These are phyloP conservation scores for Phaseolus coccineus DNA, from an alignment of 331 rosid genomes.

Conservation along the genomic window DNA sequence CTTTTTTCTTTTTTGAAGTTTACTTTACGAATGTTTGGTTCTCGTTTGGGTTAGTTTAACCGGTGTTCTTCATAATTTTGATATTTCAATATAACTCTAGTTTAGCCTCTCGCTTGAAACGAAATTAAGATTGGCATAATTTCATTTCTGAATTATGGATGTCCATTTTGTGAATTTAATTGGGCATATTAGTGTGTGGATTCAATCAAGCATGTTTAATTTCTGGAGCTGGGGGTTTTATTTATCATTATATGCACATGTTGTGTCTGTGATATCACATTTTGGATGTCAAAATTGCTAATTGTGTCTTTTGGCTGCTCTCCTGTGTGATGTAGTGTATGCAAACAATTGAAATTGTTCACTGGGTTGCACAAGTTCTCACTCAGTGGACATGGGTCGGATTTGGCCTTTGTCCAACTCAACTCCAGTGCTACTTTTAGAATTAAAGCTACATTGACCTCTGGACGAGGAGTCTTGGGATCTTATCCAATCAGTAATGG, in stretches of 20 bases:
- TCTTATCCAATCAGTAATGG: slow-evolving; percentile 49
- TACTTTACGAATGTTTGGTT: neutral
- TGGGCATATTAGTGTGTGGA: neutral
- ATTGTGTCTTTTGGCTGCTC: slow-evolving; percentile 6
- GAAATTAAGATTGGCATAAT: neutral
- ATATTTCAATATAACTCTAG: neutral
- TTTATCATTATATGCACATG: neutral
- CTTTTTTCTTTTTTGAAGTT: neutral
- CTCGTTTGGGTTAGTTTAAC: neutral
- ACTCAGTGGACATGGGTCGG: slow-evolving; percentile 12
- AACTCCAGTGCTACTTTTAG: slow-evolving; percentile 48
- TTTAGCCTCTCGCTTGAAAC: neutral
- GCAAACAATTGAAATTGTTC: slow-evolving; percentile 54
- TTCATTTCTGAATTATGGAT: neutral
- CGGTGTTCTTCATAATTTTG: neutral
- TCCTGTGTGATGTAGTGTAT: slow-evolving; percentile 45
- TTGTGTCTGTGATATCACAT: slow-evolving; percentile 4
- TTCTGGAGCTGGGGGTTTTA: slow-evolving; percentile 3
- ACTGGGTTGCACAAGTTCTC: slow-evolving; percentile 46
- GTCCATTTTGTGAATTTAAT: neutral
- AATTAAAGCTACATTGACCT: slow-evolving; percentile 60
- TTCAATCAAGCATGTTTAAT: neutral
- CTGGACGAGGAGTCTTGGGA: slow-evolving; percentile 61
- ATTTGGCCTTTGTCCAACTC: slow-evolving; percentile 46
- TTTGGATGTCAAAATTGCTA: slow-evolving; percentile 20